Percentiles rank a stretch among this genome's conserved stretches.
Evolutionary conservation across 2,329 filamentous ascomycete species (phyloP).

Genomic region (Cladophialophora exuberans): DNA sequence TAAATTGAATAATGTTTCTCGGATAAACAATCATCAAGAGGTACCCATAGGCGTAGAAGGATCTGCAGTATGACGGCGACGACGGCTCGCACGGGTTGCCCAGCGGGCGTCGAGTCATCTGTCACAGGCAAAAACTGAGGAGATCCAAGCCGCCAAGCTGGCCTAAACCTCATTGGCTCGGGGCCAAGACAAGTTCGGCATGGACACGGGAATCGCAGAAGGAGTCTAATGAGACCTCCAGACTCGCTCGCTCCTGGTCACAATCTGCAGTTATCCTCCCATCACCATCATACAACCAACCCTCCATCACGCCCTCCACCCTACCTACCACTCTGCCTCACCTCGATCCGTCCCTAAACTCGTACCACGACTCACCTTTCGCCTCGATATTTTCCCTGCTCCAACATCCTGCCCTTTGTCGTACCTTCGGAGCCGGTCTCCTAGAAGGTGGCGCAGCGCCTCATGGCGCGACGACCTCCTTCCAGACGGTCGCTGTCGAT

Average conservation of each 20-base stretch:
- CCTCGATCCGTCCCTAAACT: conserved; percentile 1
- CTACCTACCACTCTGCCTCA: not conserved
- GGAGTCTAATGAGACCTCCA: conserved; percentile 22
- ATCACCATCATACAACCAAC: conserved; percentile 15
- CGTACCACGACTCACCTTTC: not conserved
- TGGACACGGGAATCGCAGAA: conserved; percentile 10
- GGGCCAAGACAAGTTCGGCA: conserved; percentile 7
- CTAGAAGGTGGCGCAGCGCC: conserved; percentile 30
- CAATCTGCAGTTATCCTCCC: conserved; percentile 2
- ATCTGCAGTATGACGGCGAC: not conserved
- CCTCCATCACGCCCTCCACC: conserved; percentile 10
- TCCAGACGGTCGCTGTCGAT: conserved; percentile 19
- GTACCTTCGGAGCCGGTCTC: conserved; percentile 11
- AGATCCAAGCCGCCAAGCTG: conserved; percentile 5
- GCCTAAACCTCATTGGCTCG: not conserved
- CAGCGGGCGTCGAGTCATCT: not conserved
- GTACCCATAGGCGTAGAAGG: not conserved
- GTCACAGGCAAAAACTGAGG: too few species aligned
- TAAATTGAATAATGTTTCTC: not conserved
- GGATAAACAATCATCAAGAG: not conserved
- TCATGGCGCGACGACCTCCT: conserved; percentile 31
- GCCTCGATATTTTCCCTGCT: not conserved
- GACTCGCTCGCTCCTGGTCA: conserved; percentile 2
- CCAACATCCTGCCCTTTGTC: not conserved
- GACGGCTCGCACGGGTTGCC: not conserved